These are phyloP conservation scores for Drechslerella dactyloides DNA, from an alignment of 2,329 filamentous ascomycete genomes.

Conservation along the genomic window DNA sequence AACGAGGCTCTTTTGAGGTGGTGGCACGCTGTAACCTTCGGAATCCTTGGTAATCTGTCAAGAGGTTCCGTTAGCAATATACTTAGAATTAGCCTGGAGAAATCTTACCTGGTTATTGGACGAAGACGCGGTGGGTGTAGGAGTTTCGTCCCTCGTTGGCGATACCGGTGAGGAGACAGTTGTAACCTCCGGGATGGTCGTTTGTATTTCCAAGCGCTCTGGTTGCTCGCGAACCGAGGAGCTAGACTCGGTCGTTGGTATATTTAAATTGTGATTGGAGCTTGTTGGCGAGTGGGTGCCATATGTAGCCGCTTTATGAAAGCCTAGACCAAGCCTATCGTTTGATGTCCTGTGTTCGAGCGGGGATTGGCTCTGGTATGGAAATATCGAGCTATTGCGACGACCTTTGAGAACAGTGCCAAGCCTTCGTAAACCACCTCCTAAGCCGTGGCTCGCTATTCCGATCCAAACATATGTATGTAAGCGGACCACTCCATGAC, in stretches of 20 bases:
- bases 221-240: slow-evolving; percentile 22
- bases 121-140: slow-evolving; percentile 24
- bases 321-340: slow-evolving; percentile 42
- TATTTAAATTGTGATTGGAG: slow-evolving; percentile 46
- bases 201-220: slow-evolving; percentile 29
- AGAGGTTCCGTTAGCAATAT: slow-evolving; percentile 1
- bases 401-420: slow-evolving; percentile 56
- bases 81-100: neutral
- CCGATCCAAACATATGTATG: neutral
- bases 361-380: slow-evolving; percentile 52
- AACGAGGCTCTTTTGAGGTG: slow-evolving; percentile 64
- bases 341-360: slow-evolving; percentile 48
- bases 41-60: slow-evolving; percentile 66
- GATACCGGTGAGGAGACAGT: slow-evolving; percentile 20
- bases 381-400: slow-evolving; percentile 54
- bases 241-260: slow-evolving; percentile 28
- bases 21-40: slow-evolving; percentile 78
- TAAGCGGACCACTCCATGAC: neutral
- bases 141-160: slow-evolving; percentile 24
- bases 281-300: slow-evolving; percentile 32
- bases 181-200: slow-evolving; percentile 19
- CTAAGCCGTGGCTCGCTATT: slow-evolving; percentile 25
- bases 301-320: slow-evolving; percentile 21
- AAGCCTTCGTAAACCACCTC: slow-evolving; percentile 55
- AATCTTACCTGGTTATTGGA: slow-evolving; percentile 29